Evolutionary conservation across 257 asterid species (phyloP).

Genomic region (Ilex aquifolium): DNA sequence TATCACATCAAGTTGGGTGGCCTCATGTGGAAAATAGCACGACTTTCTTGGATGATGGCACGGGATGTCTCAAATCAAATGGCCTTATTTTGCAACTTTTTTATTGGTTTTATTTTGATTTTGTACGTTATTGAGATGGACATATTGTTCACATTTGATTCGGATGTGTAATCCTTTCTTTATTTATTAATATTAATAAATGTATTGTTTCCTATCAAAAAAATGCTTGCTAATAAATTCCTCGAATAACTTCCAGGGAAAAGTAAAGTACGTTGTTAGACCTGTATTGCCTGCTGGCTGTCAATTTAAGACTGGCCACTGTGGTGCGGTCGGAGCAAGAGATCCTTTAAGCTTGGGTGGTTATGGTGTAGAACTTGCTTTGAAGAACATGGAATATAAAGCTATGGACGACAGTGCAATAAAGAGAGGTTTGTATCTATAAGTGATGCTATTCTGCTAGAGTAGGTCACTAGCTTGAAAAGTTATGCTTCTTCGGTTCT

Average conservation of each 20-base stretch:
- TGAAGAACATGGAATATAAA: slow-evolving; percentile 98
- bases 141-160: neutral
- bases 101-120: too few relatives aligned
- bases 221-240: slow-evolving; percentile 1
- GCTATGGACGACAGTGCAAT: slow-evolving; percentile 94
- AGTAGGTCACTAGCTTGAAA: too few relatives aligned
- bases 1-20: too few relatives aligned
- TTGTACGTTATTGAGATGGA: too few relatives aligned
- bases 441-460: neutral
- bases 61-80: too few relatives aligned
- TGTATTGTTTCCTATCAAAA: too few relatives aligned
- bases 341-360: slow-evolving; percentile 86
- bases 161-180: slow-evolving; percentile 1
- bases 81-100: too few relatives aligned
- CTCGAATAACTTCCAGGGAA: slow-evolving; percentile 47
- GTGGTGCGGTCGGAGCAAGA: slow-evolving; percentile 86
- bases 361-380: slow-evolving; percentile 98
- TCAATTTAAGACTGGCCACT: slow-evolving; percentile 57
- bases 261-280: slow-evolving; percentile 72
- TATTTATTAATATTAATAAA: too few relatives aligned
- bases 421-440: slow-evolving; percentile 50
- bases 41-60: too few relatives aligned
- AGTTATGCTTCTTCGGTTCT: too few relatives aligned
- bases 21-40: too few relatives aligned
- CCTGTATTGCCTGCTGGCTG: slow-evolving; percentile 89